A percentile compares a stretch with the other conserved stretches of the same genome.
These are phyloP conservation scores for Elaeagnus macrophylla DNA, from an alignment of 306 rosid species.

Conservation along the genomic window DNA sequence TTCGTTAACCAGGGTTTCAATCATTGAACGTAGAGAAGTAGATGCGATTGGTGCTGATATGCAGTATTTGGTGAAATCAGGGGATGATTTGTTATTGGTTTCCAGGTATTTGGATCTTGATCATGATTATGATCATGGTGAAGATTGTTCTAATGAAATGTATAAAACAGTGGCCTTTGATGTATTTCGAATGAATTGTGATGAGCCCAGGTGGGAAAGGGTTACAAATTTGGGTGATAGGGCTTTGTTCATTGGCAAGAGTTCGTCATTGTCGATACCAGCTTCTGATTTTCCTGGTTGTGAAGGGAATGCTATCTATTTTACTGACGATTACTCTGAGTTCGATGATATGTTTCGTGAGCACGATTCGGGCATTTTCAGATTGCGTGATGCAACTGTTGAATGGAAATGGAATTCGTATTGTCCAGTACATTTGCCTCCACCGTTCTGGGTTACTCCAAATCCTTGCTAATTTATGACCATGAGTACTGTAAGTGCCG, in stretches of 20 bases:
- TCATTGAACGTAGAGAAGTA: conserved; percentile 13
- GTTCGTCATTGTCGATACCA: conserved; percentile 40
- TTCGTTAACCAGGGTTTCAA: conserved; percentile 17
- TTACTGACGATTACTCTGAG: conserved; percentile 55
- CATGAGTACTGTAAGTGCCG: conserved; percentile 1
- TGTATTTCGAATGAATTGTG: conserved; percentile 48
- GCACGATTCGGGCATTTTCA: conserved; percentile 55
- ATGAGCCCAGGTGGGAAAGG: conserved; percentile 28
- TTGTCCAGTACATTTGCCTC: conserved; percentile 28
- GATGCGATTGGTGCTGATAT: conserved; percentile 43
- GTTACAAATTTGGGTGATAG: conserved; percentile 39
- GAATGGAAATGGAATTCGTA: conserved; percentile 29
- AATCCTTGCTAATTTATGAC: conserved; percentile 36
- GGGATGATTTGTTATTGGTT: conserved; percentile 36
- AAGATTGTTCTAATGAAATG: conserved; percentile 5
- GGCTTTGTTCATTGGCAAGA: conserved; percentile 50
- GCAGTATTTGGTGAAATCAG: conserved; percentile 42
- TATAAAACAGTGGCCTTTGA: conserved; percentile 45
- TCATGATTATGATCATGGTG: conserved; percentile 6
- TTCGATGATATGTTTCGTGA: conserved; percentile 37
- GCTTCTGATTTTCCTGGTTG: conserved; percentile 43
- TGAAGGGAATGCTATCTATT: conserved; percentile 48
- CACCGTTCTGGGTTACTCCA: conserved; percentile 65
- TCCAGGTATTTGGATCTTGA: conserved; percentile 38
- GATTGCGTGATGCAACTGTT: conserved; percentile 29